phyloP scores from a whole-genome alignment of 2,329 filamentous ascomycete species.

The Epichloe sp. region DNA sequence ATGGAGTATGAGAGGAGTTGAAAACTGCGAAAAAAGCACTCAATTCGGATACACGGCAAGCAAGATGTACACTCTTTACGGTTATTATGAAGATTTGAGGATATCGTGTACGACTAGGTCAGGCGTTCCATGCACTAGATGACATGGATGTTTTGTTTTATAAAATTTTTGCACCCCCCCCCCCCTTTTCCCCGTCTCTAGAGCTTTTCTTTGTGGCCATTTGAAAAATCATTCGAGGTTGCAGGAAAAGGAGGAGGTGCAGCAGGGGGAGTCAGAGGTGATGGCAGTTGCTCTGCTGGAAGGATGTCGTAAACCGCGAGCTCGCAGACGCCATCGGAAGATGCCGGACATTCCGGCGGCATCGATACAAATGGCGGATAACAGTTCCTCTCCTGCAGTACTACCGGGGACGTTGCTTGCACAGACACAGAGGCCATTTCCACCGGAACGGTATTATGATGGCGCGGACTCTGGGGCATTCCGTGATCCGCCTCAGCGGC shows the following conservation, averaged over 20 bases:
- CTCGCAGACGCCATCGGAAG: conserved; percentile 25
- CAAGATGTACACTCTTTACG: not conserved
- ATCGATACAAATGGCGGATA: not conserved
- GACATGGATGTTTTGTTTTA: conserved; percentile 6
- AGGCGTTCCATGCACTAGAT: conserved; percentile 17
- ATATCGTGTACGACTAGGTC: conserved; percentile 15
- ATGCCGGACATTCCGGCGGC: not conserved
- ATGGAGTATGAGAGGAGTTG: conserved; percentile 11
- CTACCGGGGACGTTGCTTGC: conserved; percentile 2
- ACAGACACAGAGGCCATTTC: conserved; percentile 36
- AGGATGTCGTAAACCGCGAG: conserved; percentile 27
- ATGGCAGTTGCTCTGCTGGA: not conserved
- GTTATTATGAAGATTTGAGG: conserved; percentile 9
- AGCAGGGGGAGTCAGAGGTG: not conserved
- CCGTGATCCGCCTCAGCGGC: not conserved
- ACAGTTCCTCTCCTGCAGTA: not conserved
- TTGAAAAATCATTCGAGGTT: not conserved
- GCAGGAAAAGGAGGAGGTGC: not conserved
- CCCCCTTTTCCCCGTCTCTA: not conserved
- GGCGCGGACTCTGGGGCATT: not conserved
- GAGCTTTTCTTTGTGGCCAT: not conserved
- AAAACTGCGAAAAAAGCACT: conserved; percentile 4
- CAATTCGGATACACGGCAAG: not conserved
- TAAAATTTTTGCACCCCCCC: not conserved
- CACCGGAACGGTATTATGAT: conserved; percentile 26